Percentiles rank a stretch among this genome's conserved stretches.
Conservation (phyloP, 1,284 basidiomycete species). For the Hortiboletus rubellus region DNA sequence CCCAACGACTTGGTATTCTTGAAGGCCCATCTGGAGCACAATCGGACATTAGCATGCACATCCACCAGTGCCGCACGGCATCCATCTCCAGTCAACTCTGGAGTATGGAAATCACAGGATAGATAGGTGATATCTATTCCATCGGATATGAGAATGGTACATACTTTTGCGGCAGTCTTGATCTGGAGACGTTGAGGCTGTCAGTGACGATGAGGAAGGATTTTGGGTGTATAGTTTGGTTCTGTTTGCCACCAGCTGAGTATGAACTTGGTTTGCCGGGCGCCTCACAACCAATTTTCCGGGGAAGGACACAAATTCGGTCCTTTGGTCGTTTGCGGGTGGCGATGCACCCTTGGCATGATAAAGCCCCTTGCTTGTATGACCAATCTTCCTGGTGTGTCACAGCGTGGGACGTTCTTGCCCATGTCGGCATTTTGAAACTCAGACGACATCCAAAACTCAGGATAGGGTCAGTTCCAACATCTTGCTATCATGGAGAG, state of each 20-base stretch:
- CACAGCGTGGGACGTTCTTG: too few relatives aligned
- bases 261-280: background rate
- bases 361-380: too few relatives aligned
- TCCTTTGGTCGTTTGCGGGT: too few relatives aligned
- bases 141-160: slow-evolving; percentile 1
- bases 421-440: too few relatives aligned
- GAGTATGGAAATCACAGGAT: background rate
- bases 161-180: slow-evolving; percentile 28
- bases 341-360: too few relatives aligned
- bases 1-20: slow-evolving; percentile 97
- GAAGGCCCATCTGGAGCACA: slow-evolving; percentile 45
- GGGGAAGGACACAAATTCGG: too few relatives aligned
- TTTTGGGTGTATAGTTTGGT: slow-evolving; percentile 28
- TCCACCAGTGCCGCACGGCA: slow-evolving; percentile 18
- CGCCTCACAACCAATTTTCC: too few relatives aligned
- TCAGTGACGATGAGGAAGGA: slow-evolving; percentile 17
- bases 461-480: too few relatives aligned
- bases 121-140: background rate
- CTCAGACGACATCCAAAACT: too few relatives aligned
- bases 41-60: slow-evolving; percentile 24
- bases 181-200: slow-evolving; percentile 29
- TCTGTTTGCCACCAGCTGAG: slow-evolving; percentile 25
- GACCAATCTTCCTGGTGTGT: too few relatives aligned
- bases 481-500: too few relatives aligned
- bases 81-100: slow-evolving; percentile 26